These are phyloP conservation scores for Daldinia sp. DNA, from an alignment of 2,329 filamentous ascomycete genomes.

Conservation along the genomic window DNA sequence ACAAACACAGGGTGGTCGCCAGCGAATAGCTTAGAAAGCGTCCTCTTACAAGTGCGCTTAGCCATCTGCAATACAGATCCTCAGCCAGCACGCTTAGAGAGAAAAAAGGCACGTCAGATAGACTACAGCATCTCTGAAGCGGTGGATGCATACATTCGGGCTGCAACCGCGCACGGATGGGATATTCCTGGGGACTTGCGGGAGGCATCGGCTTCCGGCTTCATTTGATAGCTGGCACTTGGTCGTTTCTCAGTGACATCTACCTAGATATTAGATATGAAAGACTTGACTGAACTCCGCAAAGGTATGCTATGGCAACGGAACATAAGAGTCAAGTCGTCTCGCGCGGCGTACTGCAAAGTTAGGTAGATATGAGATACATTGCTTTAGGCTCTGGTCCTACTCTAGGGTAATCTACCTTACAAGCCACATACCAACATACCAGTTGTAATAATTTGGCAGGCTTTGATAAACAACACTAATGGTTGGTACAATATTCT, in stretches of 20 bases:
- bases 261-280: no score
- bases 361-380: neutral
- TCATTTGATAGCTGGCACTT: neutral
- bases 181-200: conserved; percentile 69
- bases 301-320: neutral
- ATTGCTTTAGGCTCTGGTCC: no score
- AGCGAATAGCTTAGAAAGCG: conserved; percentile 76
- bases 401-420: neutral
- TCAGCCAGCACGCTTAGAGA: conserved; percentile 72
- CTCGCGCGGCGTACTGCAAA: neutral
- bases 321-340: neutral
- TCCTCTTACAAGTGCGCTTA: conserved; percentile 82
- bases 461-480: neutral
- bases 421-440: neutral
- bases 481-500: no score
- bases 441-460: neutral
- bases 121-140: conserved; percentile 77
- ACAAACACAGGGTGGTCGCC: conserved; percentile 86
- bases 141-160: conserved; percentile 74
- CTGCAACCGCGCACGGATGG: conserved; percentile 77
- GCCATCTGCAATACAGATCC: conserved; percentile 76
- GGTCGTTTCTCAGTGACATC: no score
- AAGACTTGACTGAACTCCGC: neutral
- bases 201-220: conserved; percentile 35
- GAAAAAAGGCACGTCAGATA: neutral